Evolutionary conservation across 768 basidiomycete species (phyloP).

Genomic region (Termitomyces sp.): DNA sequence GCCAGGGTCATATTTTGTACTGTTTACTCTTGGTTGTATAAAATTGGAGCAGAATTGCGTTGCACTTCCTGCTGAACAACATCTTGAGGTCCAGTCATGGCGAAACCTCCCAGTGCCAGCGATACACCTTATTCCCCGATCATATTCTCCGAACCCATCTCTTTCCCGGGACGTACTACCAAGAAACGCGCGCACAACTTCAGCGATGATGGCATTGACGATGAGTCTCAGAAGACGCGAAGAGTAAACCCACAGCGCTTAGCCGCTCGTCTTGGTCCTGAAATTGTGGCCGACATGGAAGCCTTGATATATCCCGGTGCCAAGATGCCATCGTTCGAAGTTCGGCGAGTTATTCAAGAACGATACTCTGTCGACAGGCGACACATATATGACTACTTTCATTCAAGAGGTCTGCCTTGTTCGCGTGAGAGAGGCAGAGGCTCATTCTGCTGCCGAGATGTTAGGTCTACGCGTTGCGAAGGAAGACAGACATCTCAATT

Average conservation of each 20-base stretch:
- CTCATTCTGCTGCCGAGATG: constrained; percentile 21
- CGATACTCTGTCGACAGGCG: constrained; percentile 67
- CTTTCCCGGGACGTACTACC: not conserved
- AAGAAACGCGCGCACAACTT: constrained; percentile 10
- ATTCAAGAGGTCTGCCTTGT: constrained; percentile 43
- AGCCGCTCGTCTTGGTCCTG: constrained; percentile 61
- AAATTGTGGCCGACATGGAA: constrained; percentile 69
- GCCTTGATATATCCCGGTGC: constrained; percentile 66
- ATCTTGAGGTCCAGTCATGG: constrained; percentile 20
- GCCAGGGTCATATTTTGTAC: constrained; percentile 3
- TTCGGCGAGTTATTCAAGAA: constrained; percentile 68
- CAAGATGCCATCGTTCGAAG: constrained; percentile 74
- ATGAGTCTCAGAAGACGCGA: constrained; percentile 40
- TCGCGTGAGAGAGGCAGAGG: constrained; percentile 2
- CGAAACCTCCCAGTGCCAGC: constrained; percentile 24
- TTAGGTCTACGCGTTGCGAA: constrained; percentile 60
- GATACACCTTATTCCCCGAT: constrained; percentile 13
- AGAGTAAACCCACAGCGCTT: constrained; percentile 68
- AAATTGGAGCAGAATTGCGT: not conserved
- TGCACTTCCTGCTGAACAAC: not conserved
- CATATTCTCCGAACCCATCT: constrained; percentile 7
- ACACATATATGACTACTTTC: constrained; percentile 79
- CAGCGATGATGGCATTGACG: constrained; percentile 10
- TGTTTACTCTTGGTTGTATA: constrained; percentile 11
- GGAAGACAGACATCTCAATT: constrained; percentile 57